Evolutionary conservation across 805 yeast species (phyloP).

Genomic region (Cyberlindnera nakhonratchasimensis): DNA sequence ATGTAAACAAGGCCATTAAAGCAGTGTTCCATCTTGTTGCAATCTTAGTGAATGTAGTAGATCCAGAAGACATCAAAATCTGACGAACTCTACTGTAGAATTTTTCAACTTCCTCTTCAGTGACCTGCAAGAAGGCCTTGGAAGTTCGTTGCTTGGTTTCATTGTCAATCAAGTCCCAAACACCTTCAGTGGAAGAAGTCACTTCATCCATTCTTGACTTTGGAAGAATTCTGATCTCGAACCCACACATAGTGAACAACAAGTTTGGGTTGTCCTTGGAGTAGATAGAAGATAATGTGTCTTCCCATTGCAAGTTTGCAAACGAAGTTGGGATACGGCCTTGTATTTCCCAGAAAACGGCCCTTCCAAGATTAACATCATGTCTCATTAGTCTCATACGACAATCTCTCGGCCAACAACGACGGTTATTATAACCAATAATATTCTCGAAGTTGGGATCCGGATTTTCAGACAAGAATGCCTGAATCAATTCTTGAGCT

Average conservation of each 20-base stretch:
- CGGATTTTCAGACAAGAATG: slow-evolving; percentile 77
- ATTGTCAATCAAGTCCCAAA: slow-evolving; percentile 70
- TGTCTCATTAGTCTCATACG: slow-evolving; percentile 88
- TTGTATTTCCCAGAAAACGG: slow-evolving; percentile 85
- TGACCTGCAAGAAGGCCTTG: slow-evolving; percentile 78
- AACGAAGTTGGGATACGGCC: slow-evolving; percentile 76
- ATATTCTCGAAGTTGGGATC: slow-evolving; percentile 89
- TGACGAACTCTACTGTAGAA: slow-evolving; percentile 86
- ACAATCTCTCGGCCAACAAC: slow-evolving; percentile 92
- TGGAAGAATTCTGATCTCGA: slow-evolving; percentile 87
- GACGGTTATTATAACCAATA: slow-evolving; percentile 80
- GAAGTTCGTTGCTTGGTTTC: slow-evolving; percentile 81
- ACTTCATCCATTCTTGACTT: slow-evolving; percentile 55
- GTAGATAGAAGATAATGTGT: slow-evolving; percentile 81
- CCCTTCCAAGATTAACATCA: slow-evolving; percentile 90
- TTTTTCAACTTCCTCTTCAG: slow-evolving; percentile 71
- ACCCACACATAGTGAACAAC: slow-evolving; percentile 89
- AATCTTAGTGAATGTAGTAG: slow-evolving; percentile 90
- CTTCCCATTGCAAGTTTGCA: slow-evolving; percentile 73
- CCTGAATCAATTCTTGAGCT: slow-evolving; percentile 69
- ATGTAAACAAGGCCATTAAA: slow-evolving; percentile 77
- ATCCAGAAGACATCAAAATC: slow-evolving; percentile 91
- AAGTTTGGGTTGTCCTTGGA: slow-evolving; percentile 87
- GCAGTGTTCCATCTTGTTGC: slow-evolving; percentile 97
- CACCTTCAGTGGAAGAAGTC: slow-evolving; percentile 67